Conservation (phyloP, 2,329 filamentous ascomycete genomes). For the Aureobasidium melanogenum region DNA sequence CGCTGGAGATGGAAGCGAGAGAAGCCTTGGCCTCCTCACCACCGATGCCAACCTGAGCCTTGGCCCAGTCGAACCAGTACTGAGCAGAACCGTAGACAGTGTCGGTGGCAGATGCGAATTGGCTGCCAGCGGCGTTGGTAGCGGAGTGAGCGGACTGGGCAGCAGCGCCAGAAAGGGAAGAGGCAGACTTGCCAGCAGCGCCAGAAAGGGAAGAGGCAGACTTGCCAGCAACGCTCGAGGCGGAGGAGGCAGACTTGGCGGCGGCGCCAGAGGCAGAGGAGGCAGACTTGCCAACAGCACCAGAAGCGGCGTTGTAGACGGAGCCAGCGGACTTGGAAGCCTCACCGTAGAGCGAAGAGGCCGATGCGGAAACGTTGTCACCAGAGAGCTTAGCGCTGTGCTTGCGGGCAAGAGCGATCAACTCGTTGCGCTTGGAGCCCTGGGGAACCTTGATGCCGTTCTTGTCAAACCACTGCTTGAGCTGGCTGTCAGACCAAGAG, state of each 20-base stretch:
- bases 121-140: slow-evolving; percentile 54
- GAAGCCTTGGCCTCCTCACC: slow-evolving; percentile 28
- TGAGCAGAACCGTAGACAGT: slow-evolving; percentile 35
- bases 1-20: slow-evolving; percentile 26
- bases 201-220: slow-evolving; percentile 34
- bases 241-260: slow-evolving; percentile 15
- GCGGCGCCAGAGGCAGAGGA: neutral
- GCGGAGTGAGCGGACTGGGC: slow-evolving; percentile 33
- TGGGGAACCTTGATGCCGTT: slow-evolving; percentile 85
- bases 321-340: slow-evolving; percentile 42
- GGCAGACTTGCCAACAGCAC: slow-evolving; percentile 19
- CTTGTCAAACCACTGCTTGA: slow-evolving; percentile 91
- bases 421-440: slow-evolving; percentile 81
- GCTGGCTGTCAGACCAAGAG: slow-evolving; percentile 77
- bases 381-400: slow-evolving; percentile 63
- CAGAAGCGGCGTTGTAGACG: slow-evolving; percentile 24
- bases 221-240: slow-evolving; percentile 29
- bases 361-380: slow-evolving; percentile 45
- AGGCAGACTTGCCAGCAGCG: slow-evolving; percentile 46
- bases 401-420: slow-evolving; percentile 82
- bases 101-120: slow-evolving; percentile 68
- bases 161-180: slow-evolving; percentile 27
- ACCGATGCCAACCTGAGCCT: slow-evolving; percentile 38
- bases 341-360: slow-evolving; percentile 34
- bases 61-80: slow-evolving; percentile 33